Evolutionary conservation across 331 rosid genomes (phyloP), one percentile per base, ranked within the genome.

Genomic region (Pyracantha coccinea): DNA sequence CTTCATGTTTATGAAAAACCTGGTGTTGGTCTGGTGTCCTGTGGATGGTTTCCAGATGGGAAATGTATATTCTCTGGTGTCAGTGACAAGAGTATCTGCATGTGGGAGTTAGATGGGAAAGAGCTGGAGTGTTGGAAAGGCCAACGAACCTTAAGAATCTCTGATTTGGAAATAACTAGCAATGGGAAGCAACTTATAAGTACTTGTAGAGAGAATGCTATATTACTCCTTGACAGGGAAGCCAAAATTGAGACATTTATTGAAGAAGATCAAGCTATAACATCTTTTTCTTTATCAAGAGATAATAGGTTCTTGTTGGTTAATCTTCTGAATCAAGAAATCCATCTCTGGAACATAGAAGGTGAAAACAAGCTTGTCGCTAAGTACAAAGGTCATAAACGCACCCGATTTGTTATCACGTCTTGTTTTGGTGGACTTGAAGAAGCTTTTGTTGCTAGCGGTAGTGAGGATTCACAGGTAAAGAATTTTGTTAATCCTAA

Each of bases 391-490:
- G 92, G 97, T 85, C 99, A 90, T 72, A 86, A 81, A 58, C 97
- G 96, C 28, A 1, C 88, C 71, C 91, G 99, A 41, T 95, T 89
- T 82, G 23, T 95, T 77, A 89, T 95, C 75, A 87, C 96, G 82
- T 92, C 99, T 47, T 95, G 99, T 85, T 95, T 95, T 66, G 99
- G 99, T 68, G 99, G 99, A 74, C 87, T 87, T 45, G 82, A 88
- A 55, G 89, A 95, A 89, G 85, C 92, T 76, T 95, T 95, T 81
- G 79, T 95, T 84, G 99, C 98, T 72, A 92, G 98, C 75, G 99
- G 99, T 78, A 90, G 99, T 84, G 99, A 95, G 91, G 99, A 95
- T 81, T 95, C 99, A 71, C 98, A 87, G 99, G 99, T 92, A 92
- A 69, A 17, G 29, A 59, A 54, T 67, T 53, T 75, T 25, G 11